Conservation (phyloP, 495 filamentous ascomycete species). For the Barbatosphaeria neglecta region DNA sequence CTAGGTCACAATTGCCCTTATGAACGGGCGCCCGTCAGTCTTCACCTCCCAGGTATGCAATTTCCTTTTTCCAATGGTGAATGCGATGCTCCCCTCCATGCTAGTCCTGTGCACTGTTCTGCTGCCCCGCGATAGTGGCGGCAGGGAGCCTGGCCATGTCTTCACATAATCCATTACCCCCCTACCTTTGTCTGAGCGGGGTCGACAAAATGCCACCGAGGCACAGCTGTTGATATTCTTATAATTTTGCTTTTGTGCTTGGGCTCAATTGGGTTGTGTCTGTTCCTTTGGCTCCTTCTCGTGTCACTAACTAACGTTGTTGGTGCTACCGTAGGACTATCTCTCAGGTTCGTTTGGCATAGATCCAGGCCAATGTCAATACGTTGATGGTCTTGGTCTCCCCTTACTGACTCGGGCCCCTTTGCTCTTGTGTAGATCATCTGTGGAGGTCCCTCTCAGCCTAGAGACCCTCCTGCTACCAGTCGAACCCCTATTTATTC, state of each 20-base stretch:
- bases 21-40: constrained; percentile 85
- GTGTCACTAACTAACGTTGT: constrained; percentile 20
- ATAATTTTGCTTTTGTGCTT: background rate
- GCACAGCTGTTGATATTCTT: too few relatives aligned
- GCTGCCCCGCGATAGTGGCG: background rate
- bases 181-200: too few relatives aligned
- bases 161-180: too few relatives aligned
- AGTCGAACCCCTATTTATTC: constrained; percentile 8
- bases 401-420: constrained; percentile 36
- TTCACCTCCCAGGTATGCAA: constrained; percentile 89
- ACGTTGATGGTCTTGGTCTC: constrained; percentile 19
- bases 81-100: background rate
- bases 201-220: too few relatives aligned
- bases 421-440: constrained; percentile 54
- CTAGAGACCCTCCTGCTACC: constrained; percentile 17
- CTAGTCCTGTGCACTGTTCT: background rate
- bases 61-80: constrained; percentile 2
- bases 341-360: constrained; percentile 62
- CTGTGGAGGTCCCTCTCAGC: constrained; percentile 79
- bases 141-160: too few relatives aligned
- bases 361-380: constrained; percentile 29
- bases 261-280: background rate
- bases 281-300: constrained; percentile 5
- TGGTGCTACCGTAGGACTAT: constrained; percentile 58
- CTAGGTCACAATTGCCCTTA: constrained; percentile 51